These are phyloP conservation scores for Strobilomyces echinocephalus DNA, from an alignment of 768 basidiomycete genomes.

Conservation along the genomic window DNA sequence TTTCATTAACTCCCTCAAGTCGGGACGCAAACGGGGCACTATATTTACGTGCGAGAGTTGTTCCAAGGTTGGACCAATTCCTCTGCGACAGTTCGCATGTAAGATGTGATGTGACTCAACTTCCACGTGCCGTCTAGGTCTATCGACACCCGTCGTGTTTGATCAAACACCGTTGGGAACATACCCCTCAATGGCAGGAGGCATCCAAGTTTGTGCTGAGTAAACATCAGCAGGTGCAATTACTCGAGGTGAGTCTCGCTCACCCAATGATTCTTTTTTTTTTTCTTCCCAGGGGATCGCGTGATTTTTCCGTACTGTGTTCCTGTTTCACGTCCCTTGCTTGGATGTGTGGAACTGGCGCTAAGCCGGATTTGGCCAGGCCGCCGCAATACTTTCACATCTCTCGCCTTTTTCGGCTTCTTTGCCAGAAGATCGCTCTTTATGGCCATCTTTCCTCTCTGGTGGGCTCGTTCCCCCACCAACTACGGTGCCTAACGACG, in stretches of 20 bases:
- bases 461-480: constrained; percentile 62
- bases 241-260: constrained; percentile 65
- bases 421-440: constrained; percentile 87
- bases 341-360: background rate
- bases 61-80: constrained; percentile 60
- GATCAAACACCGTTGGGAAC: constrained; percentile 98
- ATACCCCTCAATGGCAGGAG: constrained; percentile 94
- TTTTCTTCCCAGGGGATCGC: background rate
- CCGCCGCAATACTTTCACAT: constrained; percentile 92
- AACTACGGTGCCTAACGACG: constrained; percentile 12
- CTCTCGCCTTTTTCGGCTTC: constrained; percentile 66
- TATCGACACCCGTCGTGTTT: constrained; percentile 92
- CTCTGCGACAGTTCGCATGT: constrained; percentile 3
- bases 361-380: constrained; percentile 40
- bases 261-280: background rate
- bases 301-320: background rate
- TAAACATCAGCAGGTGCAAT: constrained; percentile 96
- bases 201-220: constrained; percentile 85
- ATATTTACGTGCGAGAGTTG: constrained; percentile 93
- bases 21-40: constrained; percentile 73
- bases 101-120: constrained; percentile 7
- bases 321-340: background rate
- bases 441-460: constrained; percentile 84
- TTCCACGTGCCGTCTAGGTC: constrained; percentile 41
- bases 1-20: constrained; percentile 26